A percentile compares a stretch with the other conserved stretches of the same genome.
phyloP scores from a whole-genome alignment of 805 yeast genomes.

The Yamadazyma ubonensis region DNA sequence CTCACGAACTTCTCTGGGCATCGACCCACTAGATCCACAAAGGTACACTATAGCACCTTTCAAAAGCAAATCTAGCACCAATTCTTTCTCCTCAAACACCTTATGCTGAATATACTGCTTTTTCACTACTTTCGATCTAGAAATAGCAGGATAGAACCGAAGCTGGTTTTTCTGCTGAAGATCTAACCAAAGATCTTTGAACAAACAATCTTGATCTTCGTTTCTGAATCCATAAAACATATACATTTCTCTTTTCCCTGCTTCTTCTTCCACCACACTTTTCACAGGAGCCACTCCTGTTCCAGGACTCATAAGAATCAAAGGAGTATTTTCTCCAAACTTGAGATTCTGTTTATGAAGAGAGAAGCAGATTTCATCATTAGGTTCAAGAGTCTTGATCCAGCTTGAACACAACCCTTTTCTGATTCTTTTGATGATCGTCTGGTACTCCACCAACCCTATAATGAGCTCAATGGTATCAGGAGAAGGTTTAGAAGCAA shows the following conservation, averaged over 20 bases:
- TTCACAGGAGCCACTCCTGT: conserved; percentile 96
- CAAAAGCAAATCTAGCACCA: conserved; percentile 53
- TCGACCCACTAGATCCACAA: conserved; percentile 92
- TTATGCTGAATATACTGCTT: conserved; percentile 73
- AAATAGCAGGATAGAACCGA: conserved; percentile 40
- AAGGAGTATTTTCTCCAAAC: conserved; percentile 36
- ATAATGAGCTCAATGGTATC: conserved; percentile 62
- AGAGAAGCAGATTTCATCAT: conserved; percentile 53
- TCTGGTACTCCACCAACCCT: conserved; percentile 84
- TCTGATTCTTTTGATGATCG: conserved; percentile 72
- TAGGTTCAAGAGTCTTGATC: conserved; percentile 50
- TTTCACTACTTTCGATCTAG: conserved; percentile 44
- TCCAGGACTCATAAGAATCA: conserved; percentile 85
- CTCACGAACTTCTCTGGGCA: conserved; percentile 88
- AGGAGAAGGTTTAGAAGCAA: conserved; percentile 60
- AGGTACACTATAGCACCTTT: conserved; percentile 67
- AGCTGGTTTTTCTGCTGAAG: conserved; percentile 35
- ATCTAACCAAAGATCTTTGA: conserved; percentile 51
- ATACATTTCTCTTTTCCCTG: conserved; percentile 33
- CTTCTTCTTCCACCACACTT: conserved; percentile 52
- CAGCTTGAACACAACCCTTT: conserved; percentile 82
- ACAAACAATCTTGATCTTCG: conserved; percentile 65
- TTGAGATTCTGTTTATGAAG: conserved; percentile 47
- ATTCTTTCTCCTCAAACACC: conserved; percentile 49
- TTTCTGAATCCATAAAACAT: conserved; percentile 77